Evolutionary conservation across 352 stramenopile species (phyloP), one percentile per base, ranked within the genome.

Genomic region (Phytophthora lateralis): DNA sequence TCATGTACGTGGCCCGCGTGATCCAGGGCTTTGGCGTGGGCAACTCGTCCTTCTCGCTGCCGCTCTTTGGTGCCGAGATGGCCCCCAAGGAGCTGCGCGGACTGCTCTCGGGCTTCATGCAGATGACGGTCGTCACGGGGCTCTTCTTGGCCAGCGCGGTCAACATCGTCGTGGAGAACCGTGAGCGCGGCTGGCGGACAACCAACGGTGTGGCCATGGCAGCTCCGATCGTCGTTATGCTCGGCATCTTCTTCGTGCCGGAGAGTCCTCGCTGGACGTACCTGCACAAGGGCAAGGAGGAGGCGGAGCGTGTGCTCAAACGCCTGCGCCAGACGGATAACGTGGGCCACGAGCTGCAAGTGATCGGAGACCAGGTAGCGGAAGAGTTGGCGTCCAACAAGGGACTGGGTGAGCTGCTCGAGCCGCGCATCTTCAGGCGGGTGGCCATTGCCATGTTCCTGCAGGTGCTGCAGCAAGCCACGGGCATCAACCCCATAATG

Each of bases 181-280:
- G 47, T 0, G 41, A 55, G 24, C 24, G 58, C 9, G 57, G 68
- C 7, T 76, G 57, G 68, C 68, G 68, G 29, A 59, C 49, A n/a
- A 71, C 67, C 2, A 75, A 75, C 47, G 61, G 50, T 26, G 55
- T 75, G 42, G 55, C 56, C 4, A 65, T 74, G 42, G 41, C 57
- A 4, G 55, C 63, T 12, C 61, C 67, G 1, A 48, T 75, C 7
- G 42, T 76, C 17, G 69, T 80, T 17, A 67, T 76, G 57, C 14
- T 63, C 24, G 66, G 63, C 38, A 68, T 79, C 39, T 70, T 64
- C 48, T 68, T 44, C 45, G 64, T 80, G 12, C 64, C 71, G 3
- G 71, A 77, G 39, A 72, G 53, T 41, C 71, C 68, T 41, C 64
- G 71, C 12, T 80, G 58, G 58, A 55, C 68, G 30, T 76, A 72